These are phyloP conservation scores for Cicer bijugum DNA, from an alignment of 306 rosid species.

Conservation along the genomic window DNA sequence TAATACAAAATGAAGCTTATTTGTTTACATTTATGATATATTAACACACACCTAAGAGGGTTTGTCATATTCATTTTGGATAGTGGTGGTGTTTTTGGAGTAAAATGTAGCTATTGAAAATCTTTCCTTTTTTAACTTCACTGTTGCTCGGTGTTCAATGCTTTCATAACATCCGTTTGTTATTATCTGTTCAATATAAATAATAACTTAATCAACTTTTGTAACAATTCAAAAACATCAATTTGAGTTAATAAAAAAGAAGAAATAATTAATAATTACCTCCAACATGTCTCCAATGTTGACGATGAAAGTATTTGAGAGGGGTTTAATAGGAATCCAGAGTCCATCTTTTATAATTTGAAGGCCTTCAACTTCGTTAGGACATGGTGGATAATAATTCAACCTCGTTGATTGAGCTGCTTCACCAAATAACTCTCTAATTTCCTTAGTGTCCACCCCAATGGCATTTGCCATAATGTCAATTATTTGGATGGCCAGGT, in stretches of 20 bases:
- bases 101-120: slow-evolving; percentile 43
- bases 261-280: slow-evolving; percentile 29
- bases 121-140: slow-evolving; percentile 27
- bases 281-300: slow-evolving; percentile 51
- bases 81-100: slow-evolving; percentile 44
- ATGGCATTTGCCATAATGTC: slow-evolving; percentile 43
- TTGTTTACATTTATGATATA: too few species aligned
- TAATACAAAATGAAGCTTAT: too few species aligned
- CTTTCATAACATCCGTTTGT: slow-evolving; percentile 57
- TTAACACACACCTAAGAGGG: background rate
- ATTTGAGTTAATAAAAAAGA: background rate
- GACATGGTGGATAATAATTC: slow-evolving; percentile 53
- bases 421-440: slow-evolving; percentile 35
- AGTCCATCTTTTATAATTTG: slow-evolving; percentile 36
- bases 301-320: slow-evolving; percentile 34
- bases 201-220: too few species aligned
- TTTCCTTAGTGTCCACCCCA: slow-evolving; percentile 23
- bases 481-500: slow-evolving; percentile 27
- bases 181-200: background rate
- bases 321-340: slow-evolving; percentile 40
- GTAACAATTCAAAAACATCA: too few species aligned
- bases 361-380: slow-evolving; percentile 43
- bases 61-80: slow-evolving; percentile 24
- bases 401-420: slow-evolving; percentile 42
- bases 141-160: slow-evolving; percentile 52